Evolutionary conservation across 306 rosid species (phyloP).

Genomic region (Vicia villosa): DNA sequence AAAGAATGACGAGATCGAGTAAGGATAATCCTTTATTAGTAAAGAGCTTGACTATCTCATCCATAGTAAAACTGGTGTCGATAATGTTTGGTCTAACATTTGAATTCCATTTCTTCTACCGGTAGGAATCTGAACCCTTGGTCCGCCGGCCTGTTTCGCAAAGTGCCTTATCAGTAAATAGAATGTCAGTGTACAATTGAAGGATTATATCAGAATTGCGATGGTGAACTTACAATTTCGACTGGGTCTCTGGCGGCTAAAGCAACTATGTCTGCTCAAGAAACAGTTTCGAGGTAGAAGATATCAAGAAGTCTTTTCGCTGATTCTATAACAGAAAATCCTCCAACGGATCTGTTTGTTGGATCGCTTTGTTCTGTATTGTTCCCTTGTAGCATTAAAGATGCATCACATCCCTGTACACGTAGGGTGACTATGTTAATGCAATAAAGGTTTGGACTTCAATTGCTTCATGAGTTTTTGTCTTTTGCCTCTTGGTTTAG

Average conservation of each 20-base stretch:
- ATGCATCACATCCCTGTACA: slow-evolving; percentile 96
- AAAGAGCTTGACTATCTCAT: slow-evolving; percentile 72
- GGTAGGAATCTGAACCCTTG: slow-evolving; percentile 63
- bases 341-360: slow-evolving; percentile 76
- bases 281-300: slow-evolving; percentile 77
- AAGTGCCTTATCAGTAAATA: slow-evolving; percentile 21
- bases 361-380: slow-evolving; percentile 81
- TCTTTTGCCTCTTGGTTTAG: slow-evolving; percentile 8
- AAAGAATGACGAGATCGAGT: slow-evolving; percentile 78
- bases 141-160: slow-evolving; percentile 74
- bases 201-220: slow-evolving; percentile 1
- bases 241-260: slow-evolving; percentile 93
- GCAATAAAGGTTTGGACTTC: slow-evolving; percentile 69
- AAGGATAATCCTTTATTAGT: slow-evolving; percentile 72
- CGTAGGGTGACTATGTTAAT: no score
- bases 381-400: slow-evolving; percentile 76
- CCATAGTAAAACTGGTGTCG: slow-evolving; percentile 79
- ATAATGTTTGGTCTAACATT: slow-evolving; percentile 86
- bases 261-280: slow-evolving; percentile 89
- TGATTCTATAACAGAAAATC: slow-evolving; percentile 71
- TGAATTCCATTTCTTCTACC: slow-evolving; percentile 85
- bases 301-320: slow-evolving; percentile 69
- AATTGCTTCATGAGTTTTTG: slow-evolving; percentile 23
- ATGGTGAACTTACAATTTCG: slow-evolving; percentile 58
- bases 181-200: slow-evolving; percentile 14